These are phyloP conservation scores for Fraxinus pennsylvanica DNA, from an alignment of 257 asterid genomes.

Conservation along the genomic window DNA sequence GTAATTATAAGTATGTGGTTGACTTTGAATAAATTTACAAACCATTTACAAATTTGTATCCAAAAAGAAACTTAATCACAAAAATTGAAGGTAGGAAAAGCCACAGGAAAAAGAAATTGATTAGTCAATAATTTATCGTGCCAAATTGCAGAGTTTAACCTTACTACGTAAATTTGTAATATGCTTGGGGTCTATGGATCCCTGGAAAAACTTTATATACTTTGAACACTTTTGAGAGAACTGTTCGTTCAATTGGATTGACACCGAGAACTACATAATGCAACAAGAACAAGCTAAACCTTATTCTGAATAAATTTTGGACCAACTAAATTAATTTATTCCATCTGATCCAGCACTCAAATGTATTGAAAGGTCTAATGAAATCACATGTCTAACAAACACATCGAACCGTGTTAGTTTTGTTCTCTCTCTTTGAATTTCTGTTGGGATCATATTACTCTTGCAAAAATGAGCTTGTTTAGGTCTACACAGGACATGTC, in stretches of 20 bases:
- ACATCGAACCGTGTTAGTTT: neutral
- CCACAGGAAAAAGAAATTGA: neutral
- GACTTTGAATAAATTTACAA: no score
- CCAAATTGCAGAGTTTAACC: neutral
- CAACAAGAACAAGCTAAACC: neutral
- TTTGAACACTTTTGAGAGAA: neutral
- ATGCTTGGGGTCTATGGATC: neutral
- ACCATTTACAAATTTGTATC: no score
- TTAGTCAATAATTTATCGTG: neutral
- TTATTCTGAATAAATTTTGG: neutral
- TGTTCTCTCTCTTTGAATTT: neutral
- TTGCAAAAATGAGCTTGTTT: neutral
- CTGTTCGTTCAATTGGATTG: neutral
- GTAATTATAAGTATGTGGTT: no score
- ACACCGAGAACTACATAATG: neutral
- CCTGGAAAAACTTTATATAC: neutral
- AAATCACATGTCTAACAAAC: neutral
- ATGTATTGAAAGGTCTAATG: neutral
- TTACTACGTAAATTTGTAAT: neutral
- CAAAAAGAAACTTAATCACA: neutral
- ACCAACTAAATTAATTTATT: neutral
- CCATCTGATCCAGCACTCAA: neutral
- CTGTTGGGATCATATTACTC: neutral
- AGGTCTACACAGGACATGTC: neutral
- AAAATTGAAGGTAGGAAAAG: slow-evolving; percentile 13